phyloP scores from a whole-genome alignment of 208 protist genomes.

The Lotmaria passim region DNA sequence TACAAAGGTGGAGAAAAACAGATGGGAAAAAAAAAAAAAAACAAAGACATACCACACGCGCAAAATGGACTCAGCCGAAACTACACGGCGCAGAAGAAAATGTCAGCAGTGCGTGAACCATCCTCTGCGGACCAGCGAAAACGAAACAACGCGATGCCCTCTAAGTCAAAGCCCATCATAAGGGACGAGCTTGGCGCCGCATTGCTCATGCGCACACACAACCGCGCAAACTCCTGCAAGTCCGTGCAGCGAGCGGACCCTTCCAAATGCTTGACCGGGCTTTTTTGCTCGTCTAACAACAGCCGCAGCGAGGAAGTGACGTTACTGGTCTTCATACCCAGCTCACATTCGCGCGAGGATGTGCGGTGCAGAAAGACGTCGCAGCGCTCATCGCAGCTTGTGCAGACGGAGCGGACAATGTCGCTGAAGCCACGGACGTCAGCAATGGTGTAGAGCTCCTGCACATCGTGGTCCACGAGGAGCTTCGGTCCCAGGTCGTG shows the following conservation, averaged over 20 bases:
- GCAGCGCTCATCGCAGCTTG: conserved; percentile 55
- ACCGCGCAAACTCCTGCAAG: conserved; percentile 51
- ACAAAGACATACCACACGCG: conserved; percentile 1
- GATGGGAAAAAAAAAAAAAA: background rate
- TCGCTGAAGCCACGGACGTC: conserved; percentile 61
- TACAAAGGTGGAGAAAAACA: background rate
- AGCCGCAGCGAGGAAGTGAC: conserved; percentile 40
- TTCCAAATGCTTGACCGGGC: conserved; percentile 30
- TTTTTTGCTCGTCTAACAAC: conserved; percentile 21
- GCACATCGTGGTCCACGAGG: conserved; percentile 51
- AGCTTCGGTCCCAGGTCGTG: conserved; percentile 73
- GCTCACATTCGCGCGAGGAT: conserved; percentile 27
- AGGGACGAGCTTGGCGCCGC: conserved; percentile 17
- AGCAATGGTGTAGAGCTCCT: conserved; percentile 44
- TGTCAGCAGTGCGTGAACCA: conserved; percentile 38
- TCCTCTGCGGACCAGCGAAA: conserved; percentile 46
- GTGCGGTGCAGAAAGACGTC: conserved; percentile 43
- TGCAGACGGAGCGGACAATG: conserved; percentile 42
- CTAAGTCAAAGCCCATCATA: conserved; percentile 54
- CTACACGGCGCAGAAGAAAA: conserved; percentile 59
- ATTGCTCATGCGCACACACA: conserved; percentile 37
- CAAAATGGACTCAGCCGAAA: too few species aligned
- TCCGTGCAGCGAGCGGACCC: conserved; percentile 54
- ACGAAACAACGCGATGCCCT: conserved; percentile 54
- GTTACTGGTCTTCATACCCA: conserved; percentile 39